Conservation (phyloP, 73 alveolate species). For the Tetrahymena borealis region DNA sequence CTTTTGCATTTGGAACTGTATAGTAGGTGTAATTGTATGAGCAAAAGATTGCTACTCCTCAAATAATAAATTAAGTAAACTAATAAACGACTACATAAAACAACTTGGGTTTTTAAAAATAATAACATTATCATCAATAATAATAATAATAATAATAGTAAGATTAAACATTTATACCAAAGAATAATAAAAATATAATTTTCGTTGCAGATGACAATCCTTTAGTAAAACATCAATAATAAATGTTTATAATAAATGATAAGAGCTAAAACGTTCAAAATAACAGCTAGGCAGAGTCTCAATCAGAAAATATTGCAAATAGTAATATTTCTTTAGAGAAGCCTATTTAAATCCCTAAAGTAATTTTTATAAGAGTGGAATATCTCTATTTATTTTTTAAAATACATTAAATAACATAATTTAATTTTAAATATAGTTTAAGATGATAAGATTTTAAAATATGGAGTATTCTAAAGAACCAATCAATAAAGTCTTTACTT, state of each 20-base stretch:
- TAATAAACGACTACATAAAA: not conserved
- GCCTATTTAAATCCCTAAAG: not conserved
- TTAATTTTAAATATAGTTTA: not conserved
- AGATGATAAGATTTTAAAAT: not conserved
- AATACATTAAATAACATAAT: not conserved
- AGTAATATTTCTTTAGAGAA: not conserved
- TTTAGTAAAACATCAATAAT: not conserved
- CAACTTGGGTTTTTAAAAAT: not conserved
- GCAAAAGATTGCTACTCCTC: not conserved
- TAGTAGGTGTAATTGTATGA: not conserved
- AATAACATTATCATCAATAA: no score
- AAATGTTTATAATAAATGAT: not conserved
- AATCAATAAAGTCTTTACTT: not conserved
- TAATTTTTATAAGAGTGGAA: not conserved
- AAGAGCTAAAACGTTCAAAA: not conserved
- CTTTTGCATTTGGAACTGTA: not conserved
- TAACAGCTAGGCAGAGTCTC: not conserved
- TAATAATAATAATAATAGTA: not conserved
- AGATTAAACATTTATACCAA: not conserved
- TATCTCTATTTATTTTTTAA: not conserved
- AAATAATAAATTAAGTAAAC: not conserved
- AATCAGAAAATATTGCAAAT: not conserved
- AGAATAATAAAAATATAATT: not conserved
- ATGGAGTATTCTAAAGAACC: not conserved
- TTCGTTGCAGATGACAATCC: not conserved